Base-by-base conservation (phyloP, 768 basidiomycete species). In the Phylloporus sp. region DNA sequence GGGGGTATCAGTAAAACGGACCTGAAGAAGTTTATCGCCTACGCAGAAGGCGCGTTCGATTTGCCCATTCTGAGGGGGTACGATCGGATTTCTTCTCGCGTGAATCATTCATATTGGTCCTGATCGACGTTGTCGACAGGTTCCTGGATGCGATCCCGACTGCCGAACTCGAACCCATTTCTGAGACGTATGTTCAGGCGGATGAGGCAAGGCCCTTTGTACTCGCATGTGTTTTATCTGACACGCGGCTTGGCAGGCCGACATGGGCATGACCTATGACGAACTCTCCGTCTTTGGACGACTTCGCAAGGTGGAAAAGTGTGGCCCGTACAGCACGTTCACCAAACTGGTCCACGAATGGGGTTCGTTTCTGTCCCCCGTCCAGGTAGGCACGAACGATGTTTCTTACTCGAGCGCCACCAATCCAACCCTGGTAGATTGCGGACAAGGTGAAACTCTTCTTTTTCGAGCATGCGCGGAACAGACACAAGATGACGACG, bases 211-310 rank as follows among this genome's bases (percentile, higher is more conserved):
- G 71, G 54, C 46, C n/a, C n/a, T n/a, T 29, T 29, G 6, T 15
- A 13, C 6, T 24, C 34, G 17, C 29, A 20, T 15, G 35, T 42
- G 26, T 33, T 39, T 22, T 24, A 28, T 20, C 29, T 17, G 15
- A 38, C 35, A 31, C 3, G 11, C 21, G 36, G 39, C 37, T 38
- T 37, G 39, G 6, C 53, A 91, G 90, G 91, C 80, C 15, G 95
- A 98, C 59, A 98, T 98, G 95, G 95, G 95, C 9, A 98, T 98
- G 96, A 96, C 95, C 0, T 98, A 97, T 61, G 88, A 97, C 56
- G 96, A 98, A 56, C 75, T 99, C 17, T 94, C 91, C 10, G 80
- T 91, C 17, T 95, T 93, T 56, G 96, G 95, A 21, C 76, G 94
- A 23, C 75, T 99, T 21, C 81, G 96, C 42, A 98, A 99, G 69